A percentile compares a stretch with the other conserved stretches of the same genome.
Conservation (phyloP, 169 alveolate genomes). For the Eimeria praecox region DNA sequence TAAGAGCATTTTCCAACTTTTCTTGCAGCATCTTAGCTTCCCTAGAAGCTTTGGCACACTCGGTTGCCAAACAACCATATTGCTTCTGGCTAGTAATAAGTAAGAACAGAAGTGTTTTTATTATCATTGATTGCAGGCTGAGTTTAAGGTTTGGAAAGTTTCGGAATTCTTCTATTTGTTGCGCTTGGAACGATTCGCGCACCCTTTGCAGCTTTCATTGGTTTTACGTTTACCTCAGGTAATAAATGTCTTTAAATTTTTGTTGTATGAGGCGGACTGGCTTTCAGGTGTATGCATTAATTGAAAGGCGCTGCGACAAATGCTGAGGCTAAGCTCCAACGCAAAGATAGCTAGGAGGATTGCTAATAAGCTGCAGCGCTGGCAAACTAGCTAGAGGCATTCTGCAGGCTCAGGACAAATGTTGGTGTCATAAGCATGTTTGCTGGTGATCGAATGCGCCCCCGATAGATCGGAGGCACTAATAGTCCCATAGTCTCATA, state of each 20-base stretch:
- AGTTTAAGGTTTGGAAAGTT: neutral
- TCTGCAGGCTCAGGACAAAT: neutral
- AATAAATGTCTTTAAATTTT: neutral
- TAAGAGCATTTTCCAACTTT: neutral
- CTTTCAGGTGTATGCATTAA: neutral
- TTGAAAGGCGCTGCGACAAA: neutral
- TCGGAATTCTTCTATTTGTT: neutral
- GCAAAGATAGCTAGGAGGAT: neutral
- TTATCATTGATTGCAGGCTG: neutral
- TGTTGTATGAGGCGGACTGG: neutral
- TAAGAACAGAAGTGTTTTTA: neutral
- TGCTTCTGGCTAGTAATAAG: neutral
- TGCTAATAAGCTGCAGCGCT: neutral
- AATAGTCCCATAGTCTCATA: neutral
- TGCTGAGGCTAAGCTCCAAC: neutral
- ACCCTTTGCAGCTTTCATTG: neutral
- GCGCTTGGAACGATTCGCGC: neutral
- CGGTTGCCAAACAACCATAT: neutral
- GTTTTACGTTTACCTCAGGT: neutral
- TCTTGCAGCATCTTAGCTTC: neutral
- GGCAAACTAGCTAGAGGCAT: neutral
- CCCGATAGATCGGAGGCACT: neutral
- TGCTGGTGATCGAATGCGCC: neutral
- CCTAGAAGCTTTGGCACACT: neutral
- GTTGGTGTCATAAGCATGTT: neutral